Evolutionary conservation across 805 yeast genomes (phyloP).

Genomic region (Candida alai): DNA sequence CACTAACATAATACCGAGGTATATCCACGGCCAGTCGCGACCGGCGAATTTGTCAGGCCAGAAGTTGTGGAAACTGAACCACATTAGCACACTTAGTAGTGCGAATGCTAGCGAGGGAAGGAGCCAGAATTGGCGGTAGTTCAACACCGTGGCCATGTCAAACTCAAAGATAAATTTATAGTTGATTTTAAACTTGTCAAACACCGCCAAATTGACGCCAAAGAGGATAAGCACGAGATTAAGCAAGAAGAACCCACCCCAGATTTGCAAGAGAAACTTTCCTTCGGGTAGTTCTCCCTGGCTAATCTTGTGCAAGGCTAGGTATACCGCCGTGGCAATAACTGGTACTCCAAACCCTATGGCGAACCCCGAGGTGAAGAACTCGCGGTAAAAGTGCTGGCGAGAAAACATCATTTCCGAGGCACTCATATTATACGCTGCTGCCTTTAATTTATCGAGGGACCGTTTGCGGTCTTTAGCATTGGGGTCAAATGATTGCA

Average conservation of each 20-base stretch:
- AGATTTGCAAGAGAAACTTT: slow-evolving; percentile 66
- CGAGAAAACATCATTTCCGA: slow-evolving; percentile 23
- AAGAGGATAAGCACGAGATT: slow-evolving; percentile 60
- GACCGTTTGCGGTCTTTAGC: slow-evolving; percentile 57
- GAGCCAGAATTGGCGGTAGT: slow-evolving; percentile 61
- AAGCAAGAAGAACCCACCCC: slow-evolving; percentile 85
- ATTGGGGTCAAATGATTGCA: slow-evolving; percentile 58
- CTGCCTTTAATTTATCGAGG: slow-evolving; percentile 57
- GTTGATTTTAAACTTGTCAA: slow-evolving; percentile 75
- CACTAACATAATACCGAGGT: slow-evolving; percentile 48
- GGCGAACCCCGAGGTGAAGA: slow-evolving; percentile 62
- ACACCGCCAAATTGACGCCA: slow-evolving; percentile 64
- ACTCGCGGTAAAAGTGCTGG: slow-evolving; percentile 36
- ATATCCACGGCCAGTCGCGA: slow-evolving; percentile 77
- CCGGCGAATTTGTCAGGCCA: slow-evolving; percentile 62
- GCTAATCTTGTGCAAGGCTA: slow-evolving; percentile 43
- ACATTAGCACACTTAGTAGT: slow-evolving; percentile 55
- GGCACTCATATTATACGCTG: slow-evolving; percentile 36
- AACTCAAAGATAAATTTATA: slow-evolving; percentile 92
- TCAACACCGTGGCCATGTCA: slow-evolving; percentile 61
- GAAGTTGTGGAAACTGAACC: slow-evolving; percentile 72
- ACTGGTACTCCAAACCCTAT: slow-evolving; percentile 73
- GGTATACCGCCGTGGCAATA: slow-evolving; percentile 52
- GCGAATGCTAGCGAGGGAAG: slow-evolving; percentile 60
- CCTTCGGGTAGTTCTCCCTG: slow-evolving; percentile 50